Evolutionary conservation across 441 rosid species (phyloP), one percentile per base, ranked within the genome.

Genomic region (Adansonia madagascariensis): DNA sequence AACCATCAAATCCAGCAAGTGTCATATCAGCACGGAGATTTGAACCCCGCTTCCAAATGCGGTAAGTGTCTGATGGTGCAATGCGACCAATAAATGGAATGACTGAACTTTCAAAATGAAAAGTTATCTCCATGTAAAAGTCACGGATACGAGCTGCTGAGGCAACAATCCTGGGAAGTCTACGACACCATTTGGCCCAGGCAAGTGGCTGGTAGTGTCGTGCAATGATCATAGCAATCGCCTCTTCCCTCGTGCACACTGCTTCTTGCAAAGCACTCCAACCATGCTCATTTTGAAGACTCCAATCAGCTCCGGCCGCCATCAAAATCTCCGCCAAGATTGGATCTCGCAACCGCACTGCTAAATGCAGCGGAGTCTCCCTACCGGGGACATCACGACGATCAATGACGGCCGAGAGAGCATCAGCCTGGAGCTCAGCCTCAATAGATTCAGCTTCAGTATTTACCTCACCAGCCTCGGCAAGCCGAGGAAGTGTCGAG

Each of bases 201-300:
- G 99, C 99, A 71, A 93, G 93, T 50, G 97, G 97, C 84, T 94
- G 99, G 64, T 95, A 95, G 81, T 92, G 97, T 77, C 95, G 77
- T 11, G 98, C 97, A 78, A 95, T 95, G 18, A 94, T 88, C 96
- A 92, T 84, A 46, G 99, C 97, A 14, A 95, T 93, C 0, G 90
- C 84, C 74, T 93, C 99, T 85, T 95, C 99, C 78, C 97, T 87
- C 18, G 94, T 90, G 82, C 99, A 95, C 11, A 95, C 98, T 0
- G 99, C 98, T 86, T 95, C 99, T 81, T 96, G 99, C 74, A 96
- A 88, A 46, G 98, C 99, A 78, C 99, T 96, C 99, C 99, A 96
- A 55, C 99, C 99, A 81, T 94, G 88, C 84, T 96, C 99, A 79
- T 96, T 96, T 82, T 96, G 99, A 78, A 96, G 88, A 81, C 99